phyloP scores from a whole-genome alignment of 495 filamentous ascomycete genomes.

The Penicillium samsonianum region DNA sequence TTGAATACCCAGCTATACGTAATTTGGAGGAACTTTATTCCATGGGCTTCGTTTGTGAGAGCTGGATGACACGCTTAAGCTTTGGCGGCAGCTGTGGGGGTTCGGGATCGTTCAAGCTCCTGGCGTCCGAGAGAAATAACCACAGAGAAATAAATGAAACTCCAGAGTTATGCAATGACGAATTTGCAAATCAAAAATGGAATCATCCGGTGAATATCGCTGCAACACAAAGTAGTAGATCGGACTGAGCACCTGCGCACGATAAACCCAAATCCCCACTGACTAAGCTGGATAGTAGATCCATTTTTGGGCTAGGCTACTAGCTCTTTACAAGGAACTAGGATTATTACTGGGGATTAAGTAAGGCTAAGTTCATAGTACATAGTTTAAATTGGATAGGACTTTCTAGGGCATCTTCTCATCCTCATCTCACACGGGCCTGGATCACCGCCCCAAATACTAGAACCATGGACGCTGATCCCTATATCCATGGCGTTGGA shows the following conservation, averaged over 20 bases:
- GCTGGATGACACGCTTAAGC: neutral
- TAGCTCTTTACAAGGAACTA: neutral
- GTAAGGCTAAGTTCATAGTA: neutral
- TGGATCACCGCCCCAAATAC: neutral
- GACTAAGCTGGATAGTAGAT: neutral
- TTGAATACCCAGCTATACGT: neutral
- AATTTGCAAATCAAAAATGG: neutral
- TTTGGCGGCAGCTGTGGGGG: conserved; percentile 5
- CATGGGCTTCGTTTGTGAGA: neutral
- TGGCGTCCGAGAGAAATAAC: neutral
- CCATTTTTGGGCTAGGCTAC: neutral
- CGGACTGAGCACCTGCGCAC: neutral
- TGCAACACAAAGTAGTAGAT: conserved; percentile 4
- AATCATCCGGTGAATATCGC: conserved; percentile 9
- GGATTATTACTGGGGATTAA: neutral
- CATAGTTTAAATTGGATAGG: neutral
- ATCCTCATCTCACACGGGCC: neutral
- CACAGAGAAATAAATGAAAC: neutral
- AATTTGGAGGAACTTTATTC: neutral
- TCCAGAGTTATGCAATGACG: neutral
- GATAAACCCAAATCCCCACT: neutral
- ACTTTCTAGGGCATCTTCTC: neutral
- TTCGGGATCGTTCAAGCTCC: neutral
- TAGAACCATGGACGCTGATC: neutral
- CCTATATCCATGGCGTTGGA: neutral